Conservation (phyloP, 2,329 filamentous ascomycete species). For the Xylariaceae sp. region DNA sequence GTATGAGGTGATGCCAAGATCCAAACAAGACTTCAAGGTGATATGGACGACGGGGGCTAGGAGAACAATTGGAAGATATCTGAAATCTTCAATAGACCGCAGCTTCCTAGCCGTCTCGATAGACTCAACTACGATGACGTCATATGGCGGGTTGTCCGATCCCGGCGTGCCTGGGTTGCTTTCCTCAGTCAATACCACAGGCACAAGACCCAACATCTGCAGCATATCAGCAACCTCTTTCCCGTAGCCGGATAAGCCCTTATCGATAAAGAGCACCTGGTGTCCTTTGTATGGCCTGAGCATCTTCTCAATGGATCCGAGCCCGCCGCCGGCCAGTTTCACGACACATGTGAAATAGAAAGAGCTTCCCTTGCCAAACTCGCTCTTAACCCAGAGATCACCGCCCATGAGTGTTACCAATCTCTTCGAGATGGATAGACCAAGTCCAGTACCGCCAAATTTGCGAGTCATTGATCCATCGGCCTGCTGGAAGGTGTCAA, state of each 20-base stretch:
- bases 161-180: conserved; percentile 64
- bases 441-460: conserved; percentile 93
- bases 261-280: conserved; percentile 92
- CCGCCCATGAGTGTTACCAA: conserved; percentile 96
- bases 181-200: conserved; percentile 83
- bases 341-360: conserved; percentile 98
- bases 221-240: conserved; percentile 81
- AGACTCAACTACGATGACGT: conserved; percentile 95
- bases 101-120: conserved; percentile 87
- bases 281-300: conserved; percentile 91
- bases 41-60: conserved; percentile 88
- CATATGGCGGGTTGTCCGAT: conserved; percentile 73
- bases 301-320: conserved; percentile 79
- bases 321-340: conserved; percentile 79
- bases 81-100: conserved; percentile 90
- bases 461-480: conserved; percentile 96
- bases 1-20: conserved; percentile 97
- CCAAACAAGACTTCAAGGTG: conserved; percentile 89
- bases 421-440: conserved; percentile 92
- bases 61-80: conserved; percentile 95
- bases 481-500: conserved; percentile 98
- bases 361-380: conserved; percentile 87
- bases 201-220: conserved; percentile 76
- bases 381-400: conserved; percentile 93
- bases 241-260: conserved; percentile 79